Conservation (phyloP, 108 stramenopile species). For the Cylindrotheca closterium region DNA sequence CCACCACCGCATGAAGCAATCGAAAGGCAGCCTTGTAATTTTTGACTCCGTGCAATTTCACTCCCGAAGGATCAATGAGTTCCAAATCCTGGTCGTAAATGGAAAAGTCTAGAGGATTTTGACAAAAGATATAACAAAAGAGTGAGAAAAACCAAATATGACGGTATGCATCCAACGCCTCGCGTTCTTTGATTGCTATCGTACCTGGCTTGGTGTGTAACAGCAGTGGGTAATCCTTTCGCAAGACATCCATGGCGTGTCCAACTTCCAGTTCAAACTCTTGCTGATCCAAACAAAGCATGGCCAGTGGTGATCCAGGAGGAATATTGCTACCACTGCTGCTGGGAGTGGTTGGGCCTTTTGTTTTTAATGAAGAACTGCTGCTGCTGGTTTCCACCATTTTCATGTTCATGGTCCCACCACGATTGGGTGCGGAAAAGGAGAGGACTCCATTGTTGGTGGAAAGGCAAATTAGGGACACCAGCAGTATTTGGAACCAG, state of each 20-base stretch:
- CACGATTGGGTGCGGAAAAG: neutral
- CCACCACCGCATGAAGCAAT: conserved; percentile 68
- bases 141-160: too few relatives aligned
- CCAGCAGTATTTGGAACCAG: too few relatives aligned
- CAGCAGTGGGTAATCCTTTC: conserved; percentile 67
- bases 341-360: neutral
- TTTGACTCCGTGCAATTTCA: conserved; percentile 62
- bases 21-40: conserved; percentile 69
- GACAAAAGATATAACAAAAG: too few relatives aligned
- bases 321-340: neutral
- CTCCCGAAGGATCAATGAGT: conserved; percentile 75
- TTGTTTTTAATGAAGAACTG: neutral
- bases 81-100: conserved; percentile 63
- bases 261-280: conserved; percentile 81
- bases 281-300: conserved; percentile 25
- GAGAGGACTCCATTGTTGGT: too few relatives aligned
- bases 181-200: too few relatives aligned
- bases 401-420: neutral
- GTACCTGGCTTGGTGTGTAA: conserved; percentile 52
- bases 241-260: conserved; percentile 63
- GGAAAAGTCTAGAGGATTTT: conserved; percentile 31
- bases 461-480: too few relatives aligned
- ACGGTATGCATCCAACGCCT: too few relatives aligned
- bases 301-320: conserved; percentile 4
- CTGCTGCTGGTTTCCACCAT: neutral